These are phyloP conservation scores for Acacia confusa DNA, from an alignment of 306 rosid species.

Conservation along the genomic window DNA sequence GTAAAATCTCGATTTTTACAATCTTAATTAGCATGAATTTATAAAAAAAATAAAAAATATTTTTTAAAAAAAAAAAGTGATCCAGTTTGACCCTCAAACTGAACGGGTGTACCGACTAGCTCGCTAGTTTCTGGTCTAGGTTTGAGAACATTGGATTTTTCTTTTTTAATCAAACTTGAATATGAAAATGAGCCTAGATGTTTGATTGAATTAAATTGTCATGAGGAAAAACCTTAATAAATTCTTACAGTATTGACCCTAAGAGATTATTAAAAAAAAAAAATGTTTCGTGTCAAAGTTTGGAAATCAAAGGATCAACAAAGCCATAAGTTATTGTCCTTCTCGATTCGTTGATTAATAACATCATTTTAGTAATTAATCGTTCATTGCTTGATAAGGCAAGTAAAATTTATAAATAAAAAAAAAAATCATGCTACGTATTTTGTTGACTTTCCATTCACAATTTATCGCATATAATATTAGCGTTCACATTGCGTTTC, in stretches of 20 bases:
- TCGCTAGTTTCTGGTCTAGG: no score
- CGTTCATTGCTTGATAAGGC: constrained; percentile 8
- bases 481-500: neutral
- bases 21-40: no score
- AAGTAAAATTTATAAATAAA: neutral
- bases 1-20: no score
- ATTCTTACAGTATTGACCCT: neutral
- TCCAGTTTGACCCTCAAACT: no score
- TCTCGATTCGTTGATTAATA: neutral
- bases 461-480: neutral
- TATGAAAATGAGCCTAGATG: neutral
- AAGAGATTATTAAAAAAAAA: neutral
- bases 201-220: neutral
- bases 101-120: no score
- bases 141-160: no score
- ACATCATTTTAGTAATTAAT: neutral
- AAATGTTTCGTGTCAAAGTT: neutral
- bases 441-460: neutral
- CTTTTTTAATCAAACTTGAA: no score
- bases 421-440: neutral
- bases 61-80: no score
- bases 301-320: neutral
- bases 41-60: no score
- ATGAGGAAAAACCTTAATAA: neutral
- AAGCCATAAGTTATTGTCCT: neutral